Evolutionary conservation across 345 rosid species (phyloP).

Genomic region (Hirschfeldia incana): DNA sequence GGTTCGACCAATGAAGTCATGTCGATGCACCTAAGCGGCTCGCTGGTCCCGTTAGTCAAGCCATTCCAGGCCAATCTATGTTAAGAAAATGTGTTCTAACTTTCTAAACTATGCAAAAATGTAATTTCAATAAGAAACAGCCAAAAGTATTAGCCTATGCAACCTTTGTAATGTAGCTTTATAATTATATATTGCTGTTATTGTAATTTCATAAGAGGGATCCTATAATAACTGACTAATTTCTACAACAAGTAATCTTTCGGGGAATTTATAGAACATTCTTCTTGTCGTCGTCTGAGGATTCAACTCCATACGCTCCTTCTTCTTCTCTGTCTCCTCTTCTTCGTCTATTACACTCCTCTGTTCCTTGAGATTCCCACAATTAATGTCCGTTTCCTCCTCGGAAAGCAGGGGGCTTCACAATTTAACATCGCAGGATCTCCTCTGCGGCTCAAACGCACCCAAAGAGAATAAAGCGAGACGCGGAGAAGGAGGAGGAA

Average conservation of each 20-base stretch:
- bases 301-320: too few relatives aligned
- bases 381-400: too few relatives aligned
- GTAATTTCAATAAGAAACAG: conserved; percentile 21
- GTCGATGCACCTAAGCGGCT: conserved; percentile 76
- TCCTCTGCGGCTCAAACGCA: too few relatives aligned
- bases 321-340: too few relatives aligned
- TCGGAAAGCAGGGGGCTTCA: too few relatives aligned
- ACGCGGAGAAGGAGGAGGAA: too few relatives aligned
- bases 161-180: conserved; percentile 32
- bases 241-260: not conserved
- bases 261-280: not conserved
- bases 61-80: conserved; percentile 52
- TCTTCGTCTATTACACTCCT: too few relatives aligned
- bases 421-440: too few relatives aligned
- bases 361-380: too few relatives aligned
- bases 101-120: conserved; percentile 1
- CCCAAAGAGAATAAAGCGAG: too few relatives aligned
- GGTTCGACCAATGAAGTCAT: conserved; percentile 84
- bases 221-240: conserved; percentile 24
- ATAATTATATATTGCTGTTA: conserved; percentile 22
- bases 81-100: conserved; percentile 26
- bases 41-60: conserved; percentile 55
- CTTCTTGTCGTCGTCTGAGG: too few relatives aligned
- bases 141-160: conserved; percentile 14
- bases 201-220: conserved; percentile 14